These are phyloP conservation scores for Lophiostoma macrostomum DNA, from an alignment of 495 filamentous ascomycete genomes.

Conservation along the genomic window DNA sequence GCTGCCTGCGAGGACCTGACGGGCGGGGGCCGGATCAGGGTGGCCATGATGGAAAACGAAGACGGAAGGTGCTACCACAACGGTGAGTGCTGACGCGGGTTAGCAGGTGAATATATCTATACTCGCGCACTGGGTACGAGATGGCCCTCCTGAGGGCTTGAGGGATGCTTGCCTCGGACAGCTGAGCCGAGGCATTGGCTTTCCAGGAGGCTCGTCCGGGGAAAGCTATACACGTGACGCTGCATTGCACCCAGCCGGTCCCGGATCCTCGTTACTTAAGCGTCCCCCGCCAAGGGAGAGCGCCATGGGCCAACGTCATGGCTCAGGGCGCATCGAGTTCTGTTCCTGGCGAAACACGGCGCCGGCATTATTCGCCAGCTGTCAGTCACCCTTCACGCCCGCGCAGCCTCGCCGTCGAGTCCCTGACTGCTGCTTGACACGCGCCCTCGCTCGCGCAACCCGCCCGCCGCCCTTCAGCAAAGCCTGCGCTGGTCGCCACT, in stretches of 20 bases:
- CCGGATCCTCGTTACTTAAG: too few species aligned
- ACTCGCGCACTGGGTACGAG: too few species aligned
- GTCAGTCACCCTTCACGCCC: not conserved
- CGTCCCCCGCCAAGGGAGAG: too few species aligned
- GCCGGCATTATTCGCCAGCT: slow-evolving; percentile 9
- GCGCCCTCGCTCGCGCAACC: not conserved
- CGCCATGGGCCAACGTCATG: too few species aligned
- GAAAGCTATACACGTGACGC: too few species aligned
- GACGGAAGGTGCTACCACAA: not conserved
- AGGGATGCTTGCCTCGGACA: too few species aligned
- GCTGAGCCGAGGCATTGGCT: too few species aligned
- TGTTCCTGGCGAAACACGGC: too few species aligned
- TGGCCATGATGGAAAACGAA: slow-evolving; percentile 43
- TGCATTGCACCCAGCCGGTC: too few species aligned
- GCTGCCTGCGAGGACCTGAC: slow-evolving; percentile 67
- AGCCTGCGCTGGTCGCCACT: not conserved
- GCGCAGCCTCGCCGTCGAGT: not conserved
- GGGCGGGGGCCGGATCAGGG: slow-evolving; percentile 73
- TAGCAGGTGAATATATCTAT: not conserved
- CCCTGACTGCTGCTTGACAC: not conserved
- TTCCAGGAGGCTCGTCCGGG: too few species aligned
- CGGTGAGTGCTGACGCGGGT: not conserved
- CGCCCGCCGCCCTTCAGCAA: not conserved
- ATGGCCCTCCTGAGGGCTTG: too few species aligned
- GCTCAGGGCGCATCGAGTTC: too few species aligned